phyloP scores from a whole-genome alignment of 371 early-diverging fungal species.

The Umbelopsis sp. region DNA sequence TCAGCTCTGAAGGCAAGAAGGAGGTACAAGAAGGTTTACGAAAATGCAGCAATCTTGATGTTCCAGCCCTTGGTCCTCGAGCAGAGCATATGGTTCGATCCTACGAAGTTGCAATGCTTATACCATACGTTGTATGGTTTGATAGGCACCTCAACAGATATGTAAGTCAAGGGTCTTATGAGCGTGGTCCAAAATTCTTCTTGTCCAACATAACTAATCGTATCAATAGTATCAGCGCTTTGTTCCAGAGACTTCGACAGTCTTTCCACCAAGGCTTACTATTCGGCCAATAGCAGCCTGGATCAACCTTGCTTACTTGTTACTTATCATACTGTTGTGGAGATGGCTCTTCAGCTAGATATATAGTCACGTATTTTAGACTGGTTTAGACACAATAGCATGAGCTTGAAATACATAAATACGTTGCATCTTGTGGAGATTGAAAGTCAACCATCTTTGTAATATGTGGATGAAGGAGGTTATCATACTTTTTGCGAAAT shows the following conservation, averaged over 20 bases:
- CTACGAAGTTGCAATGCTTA: slow-evolving; percentile 26
- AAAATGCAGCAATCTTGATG: slow-evolving; percentile 25
- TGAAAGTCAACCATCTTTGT: no score
- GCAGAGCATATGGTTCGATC: slow-evolving; percentile 29
- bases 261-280: slow-evolving; percentile 22
- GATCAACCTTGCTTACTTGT: slow-evolving; percentile 20
- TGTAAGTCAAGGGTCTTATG: slow-evolving; percentile 21
- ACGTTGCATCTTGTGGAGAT: no score
- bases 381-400: not conserved
- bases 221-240: slow-evolving; percentile 25
- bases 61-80: slow-evolving; percentile 33
- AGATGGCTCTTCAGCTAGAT: slow-evolving; percentile 7
- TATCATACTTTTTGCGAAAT: no score
- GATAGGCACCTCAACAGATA: slow-evolving; percentile 27
- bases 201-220: not conserved
- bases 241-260: slow-evolving; percentile 10
- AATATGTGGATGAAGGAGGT: no score
- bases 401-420: no score
- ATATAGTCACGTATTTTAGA: not conserved
- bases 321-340: not conserved
- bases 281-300: slow-evolving; percentile 23
- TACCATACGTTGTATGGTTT: slow-evolving; percentile 26
- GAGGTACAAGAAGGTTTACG: slow-evolving; percentile 23
- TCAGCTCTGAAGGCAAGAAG: slow-evolving; percentile 24
- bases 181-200: not conserved